These are phyloP conservation scores for Macrophomina tecta DNA, from an alignment of 2,329 filamentous ascomycete genomes.

Conservation along the genomic window DNA sequence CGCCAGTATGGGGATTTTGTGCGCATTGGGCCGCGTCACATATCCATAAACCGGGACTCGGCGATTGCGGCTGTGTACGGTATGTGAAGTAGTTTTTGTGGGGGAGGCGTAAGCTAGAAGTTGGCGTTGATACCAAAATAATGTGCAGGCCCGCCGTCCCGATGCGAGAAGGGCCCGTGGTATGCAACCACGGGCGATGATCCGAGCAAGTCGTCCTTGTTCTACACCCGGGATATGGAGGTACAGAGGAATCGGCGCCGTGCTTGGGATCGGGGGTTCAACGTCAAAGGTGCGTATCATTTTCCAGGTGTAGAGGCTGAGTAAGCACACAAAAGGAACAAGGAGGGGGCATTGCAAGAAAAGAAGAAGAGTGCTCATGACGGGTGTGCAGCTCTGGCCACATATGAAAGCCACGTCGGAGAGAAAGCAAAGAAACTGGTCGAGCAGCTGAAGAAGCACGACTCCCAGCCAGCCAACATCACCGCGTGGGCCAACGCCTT, in stretches of 20 bases:
- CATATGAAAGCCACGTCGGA: constrained; percentile 43
- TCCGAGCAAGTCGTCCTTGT: constrained; percentile 35
- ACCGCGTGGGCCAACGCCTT: constrained; percentile 48
- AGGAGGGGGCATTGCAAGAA: too few species aligned
- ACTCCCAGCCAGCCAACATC: constrained; percentile 34
- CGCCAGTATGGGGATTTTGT: constrained; percentile 27
- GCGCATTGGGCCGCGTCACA: constrained; percentile 33
- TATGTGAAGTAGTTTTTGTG: neutral
- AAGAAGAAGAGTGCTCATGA: too few species aligned
- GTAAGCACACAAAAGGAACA: neutral
- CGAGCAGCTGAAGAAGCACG: constrained; percentile 35
- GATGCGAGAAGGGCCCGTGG: constrained; percentile 35
- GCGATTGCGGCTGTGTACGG: constrained; percentile 31
- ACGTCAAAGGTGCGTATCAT: constrained; percentile 30
- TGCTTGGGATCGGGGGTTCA: constrained; percentile 44
- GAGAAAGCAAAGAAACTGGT: constrained; percentile 38
- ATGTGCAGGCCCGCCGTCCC: constrained; percentile 44
- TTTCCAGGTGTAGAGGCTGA: neutral
- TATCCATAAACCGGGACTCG: constrained; percentile 36
- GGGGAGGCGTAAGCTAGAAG: constrained; percentile 37
- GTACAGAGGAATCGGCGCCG: constrained; percentile 40
- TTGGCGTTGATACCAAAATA: constrained; percentile 37
- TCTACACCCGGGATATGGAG: constrained; percentile 38
- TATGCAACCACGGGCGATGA: constrained; percentile 25
- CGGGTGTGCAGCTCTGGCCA: constrained; percentile 32